These are phyloP conservation scores for Hypericum perforatum DNA, from an alignment of 345 rosid species.

Conservation along the genomic window DNA sequence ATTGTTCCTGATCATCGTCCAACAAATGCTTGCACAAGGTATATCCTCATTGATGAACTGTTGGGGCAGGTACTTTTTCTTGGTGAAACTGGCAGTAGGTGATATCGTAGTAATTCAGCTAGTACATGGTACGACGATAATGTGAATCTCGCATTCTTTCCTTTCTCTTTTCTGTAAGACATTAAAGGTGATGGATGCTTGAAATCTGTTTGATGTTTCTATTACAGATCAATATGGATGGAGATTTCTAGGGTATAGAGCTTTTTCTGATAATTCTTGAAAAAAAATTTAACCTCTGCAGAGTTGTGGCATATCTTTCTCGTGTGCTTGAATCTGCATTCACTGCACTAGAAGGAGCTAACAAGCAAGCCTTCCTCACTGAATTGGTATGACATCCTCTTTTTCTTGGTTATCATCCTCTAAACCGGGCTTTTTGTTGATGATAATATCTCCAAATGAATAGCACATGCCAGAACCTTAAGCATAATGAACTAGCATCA, in stretches of 20 bases:
- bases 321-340: conserved; percentile 95
- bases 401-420: not conserved
- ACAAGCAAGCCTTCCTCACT: conserved; percentile 93
- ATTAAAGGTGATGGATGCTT: too few species aligned
- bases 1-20: conserved; percentile 91
- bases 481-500: too few species aligned
- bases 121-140: too few species aligned
- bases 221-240: not conserved
- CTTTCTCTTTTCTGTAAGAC: too few species aligned
- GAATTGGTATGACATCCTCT: conserved; percentile 54
- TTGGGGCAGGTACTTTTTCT: too few species aligned
- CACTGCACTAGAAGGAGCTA: conserved; percentile 92
- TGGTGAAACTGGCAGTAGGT: too few species aligned
- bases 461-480: too few species aligned
- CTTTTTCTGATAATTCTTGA: not conserved
- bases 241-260: not conserved
- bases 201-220: too few species aligned
- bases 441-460: too few species aligned
- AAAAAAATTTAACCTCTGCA: conserved; percentile 26
- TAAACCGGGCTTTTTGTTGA: too few species aligned
- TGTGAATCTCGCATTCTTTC: too few species aligned
- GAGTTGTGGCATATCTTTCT: conserved; percentile 95
- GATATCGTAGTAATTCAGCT: too few species aligned
- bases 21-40: conserved; percentile 94
- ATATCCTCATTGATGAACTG: conserved; percentile 7